Base-by-base conservation (phyloP, 2,329 filamentous ascomycete genomes). In the Fusarium sp. region DNA sequence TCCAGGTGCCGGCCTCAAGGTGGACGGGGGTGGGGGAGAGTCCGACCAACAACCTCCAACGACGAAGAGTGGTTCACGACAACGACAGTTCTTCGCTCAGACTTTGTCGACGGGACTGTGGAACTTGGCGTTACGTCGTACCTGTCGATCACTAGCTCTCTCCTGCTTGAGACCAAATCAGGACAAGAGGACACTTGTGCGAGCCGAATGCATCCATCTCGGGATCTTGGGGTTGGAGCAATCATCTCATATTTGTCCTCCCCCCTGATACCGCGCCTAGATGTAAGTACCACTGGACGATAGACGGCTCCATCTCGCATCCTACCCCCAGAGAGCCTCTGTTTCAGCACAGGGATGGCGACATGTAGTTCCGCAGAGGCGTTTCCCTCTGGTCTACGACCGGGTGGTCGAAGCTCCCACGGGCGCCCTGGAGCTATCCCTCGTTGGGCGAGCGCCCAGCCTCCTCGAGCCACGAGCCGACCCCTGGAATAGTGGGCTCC, bases 281-380 rank as follows among this genome's bases (percentile, higher is more conserved):
- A 72, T 72, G 64, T 71, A 66, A 68, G 64, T 66, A 72, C 68
- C 68, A 56, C 35, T 62, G 57, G 58, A 67, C 34, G 64, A 71
- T 72, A 60, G 62, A 65, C 56, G 41, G 64, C 35, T 56, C 67
- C 64, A 75, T 73, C 64, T 62, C 60, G 63, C 65, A 71, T 73
- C 64, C 62, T 27, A 70, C 61, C 70, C 75, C 74, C 66, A 62
- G 73, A 74, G 72, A 74, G 72, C 76, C 74, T 78, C 74, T 75
- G 75, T 78, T 78, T 78, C 76, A 78, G 75, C 67, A 71, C 76
- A 76, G 56, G 75, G 76, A 72, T 76, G 32, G 64, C 64, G 64
- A 66, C 68, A 70, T 63, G 62, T 50, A 68, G 43, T 71, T 68
- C 60, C 64, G 56, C 56, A 63, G 69, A 58, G 48, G 61, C 62